A percentile compares a stretch with the other conserved stretches of the same genome.
Evolutionary conservation across 2,329 filamentous ascomycete genomes (phyloP).

Genomic region (Talaromyces sp.): DNA sequence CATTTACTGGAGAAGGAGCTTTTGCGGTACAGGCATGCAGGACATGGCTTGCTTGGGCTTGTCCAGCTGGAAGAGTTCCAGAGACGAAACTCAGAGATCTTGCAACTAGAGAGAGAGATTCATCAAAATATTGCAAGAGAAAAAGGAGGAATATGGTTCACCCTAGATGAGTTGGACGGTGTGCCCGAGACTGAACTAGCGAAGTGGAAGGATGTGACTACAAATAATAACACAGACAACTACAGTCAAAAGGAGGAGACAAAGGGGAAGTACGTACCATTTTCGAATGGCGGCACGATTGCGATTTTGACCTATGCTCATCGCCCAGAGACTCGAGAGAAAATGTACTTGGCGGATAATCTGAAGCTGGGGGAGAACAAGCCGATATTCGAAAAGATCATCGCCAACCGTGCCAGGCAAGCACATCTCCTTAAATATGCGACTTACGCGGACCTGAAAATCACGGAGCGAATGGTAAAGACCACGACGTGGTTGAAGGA

Average conservation of each 20-base stretch:
- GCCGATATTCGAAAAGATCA: constrained; percentile 69
- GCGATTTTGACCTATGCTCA: background rate
- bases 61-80: background rate
- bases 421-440: constrained; percentile 73
- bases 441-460: constrained; percentile 59
- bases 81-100: background rate
- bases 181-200: background rate
- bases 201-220: background rate
- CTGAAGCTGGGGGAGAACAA: constrained; percentile 53
- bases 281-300: background rate
- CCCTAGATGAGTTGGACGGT: background rate
- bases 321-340: background rate
- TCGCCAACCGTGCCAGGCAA: constrained; percentile 72
- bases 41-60: background rate
- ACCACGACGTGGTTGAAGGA: background rate
- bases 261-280: background rate
- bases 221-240: background rate
- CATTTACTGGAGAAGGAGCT: background rate
- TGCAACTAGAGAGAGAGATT: background rate
- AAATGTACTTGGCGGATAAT: background rate
- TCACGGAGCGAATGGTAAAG: constrained; percentile 85
- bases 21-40: background rate
- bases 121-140: background rate
- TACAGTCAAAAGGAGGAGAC: background rate
- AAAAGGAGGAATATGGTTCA: background rate